Percentiles rank a stretch among this genome's conserved stretches.
These are phyloP conservation scores for Candida patagonica DNA, from an alignment of 805 yeast genomes.

Conservation along the genomic window DNA sequence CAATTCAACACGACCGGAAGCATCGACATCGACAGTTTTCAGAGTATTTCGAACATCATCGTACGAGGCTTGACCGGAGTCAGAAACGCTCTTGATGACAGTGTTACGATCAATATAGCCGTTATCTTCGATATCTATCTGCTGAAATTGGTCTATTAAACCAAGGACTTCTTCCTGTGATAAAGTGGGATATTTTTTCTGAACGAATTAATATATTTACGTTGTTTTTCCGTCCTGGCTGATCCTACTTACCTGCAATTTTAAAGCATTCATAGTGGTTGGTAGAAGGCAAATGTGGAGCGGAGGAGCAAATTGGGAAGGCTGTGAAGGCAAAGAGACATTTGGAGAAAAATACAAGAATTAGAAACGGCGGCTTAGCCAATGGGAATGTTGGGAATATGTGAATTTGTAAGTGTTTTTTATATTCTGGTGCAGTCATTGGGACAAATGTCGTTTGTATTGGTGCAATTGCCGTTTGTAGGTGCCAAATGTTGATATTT, in stretches of 20 bases:
- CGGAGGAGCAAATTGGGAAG: background rate
- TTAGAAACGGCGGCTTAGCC: background rate
- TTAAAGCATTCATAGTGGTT: slow-evolving; percentile 11
- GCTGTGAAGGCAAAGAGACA: too few relatives aligned
- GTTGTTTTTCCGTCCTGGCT: too few relatives aligned
- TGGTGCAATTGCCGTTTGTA: too few relatives aligned
- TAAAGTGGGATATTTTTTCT: slow-evolving; percentile 79
- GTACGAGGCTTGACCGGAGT: slow-evolving; percentile 70
- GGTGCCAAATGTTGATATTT: too few relatives aligned
- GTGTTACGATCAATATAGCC: slow-evolving; percentile 93
- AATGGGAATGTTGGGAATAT: too few relatives aligned
- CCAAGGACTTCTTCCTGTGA: slow-evolving; percentile 79
- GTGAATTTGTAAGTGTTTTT: too few relatives aligned
- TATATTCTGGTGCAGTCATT: too few relatives aligned
- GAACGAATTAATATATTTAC: slow-evolving; percentile 1
- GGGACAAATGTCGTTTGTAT: too few relatives aligned
- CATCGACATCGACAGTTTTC: slow-evolving; percentile 85
- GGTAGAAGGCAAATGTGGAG: slow-evolving; percentile 1
- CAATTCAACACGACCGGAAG: slow-evolving; percentile 92
- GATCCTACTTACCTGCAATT: slow-evolving; percentile 12
- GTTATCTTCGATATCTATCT: slow-evolving; percentile 77
- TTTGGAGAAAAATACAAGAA: too few relatives aligned
- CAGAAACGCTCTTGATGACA: slow-evolving; percentile 74
- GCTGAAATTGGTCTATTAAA: slow-evolving; percentile 72
- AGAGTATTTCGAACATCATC: slow-evolving; percentile 92